These are phyloP conservation scores for Arctostaphylos glauca DNA, from an alignment of 148 eudicot species.

Conservation along the genomic window DNA sequence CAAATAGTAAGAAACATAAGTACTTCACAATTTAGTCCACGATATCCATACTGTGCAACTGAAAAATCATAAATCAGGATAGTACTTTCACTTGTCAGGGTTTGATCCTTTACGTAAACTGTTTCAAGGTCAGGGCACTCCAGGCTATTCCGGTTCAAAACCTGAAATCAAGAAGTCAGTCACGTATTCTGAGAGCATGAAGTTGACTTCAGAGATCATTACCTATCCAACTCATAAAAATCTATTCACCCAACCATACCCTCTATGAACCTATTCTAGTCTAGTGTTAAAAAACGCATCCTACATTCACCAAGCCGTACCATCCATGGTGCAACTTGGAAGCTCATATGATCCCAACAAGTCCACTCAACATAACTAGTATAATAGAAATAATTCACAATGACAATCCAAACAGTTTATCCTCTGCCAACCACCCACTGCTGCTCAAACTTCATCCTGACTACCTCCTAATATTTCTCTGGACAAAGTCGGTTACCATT, in stretches of 20 bases:
- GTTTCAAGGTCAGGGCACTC: slow-evolving; percentile 75
- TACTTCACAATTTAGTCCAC: background rate
- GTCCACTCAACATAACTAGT: background rate
- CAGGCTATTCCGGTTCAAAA: slow-evolving; percentile 52
- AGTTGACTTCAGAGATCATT: background rate
- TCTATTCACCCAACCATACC: background rate
- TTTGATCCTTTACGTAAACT: slow-evolving; percentile 71
- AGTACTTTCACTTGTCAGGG: slow-evolving; percentile 76
- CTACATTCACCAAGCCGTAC: background rate
- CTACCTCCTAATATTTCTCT: slow-evolving; percentile 2
- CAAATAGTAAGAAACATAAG: slow-evolving; percentile 12
- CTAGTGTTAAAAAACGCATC: background rate
- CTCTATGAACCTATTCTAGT: background rate
- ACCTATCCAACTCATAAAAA: background rate
- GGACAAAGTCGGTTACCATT: background rate
- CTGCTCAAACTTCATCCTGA: slow-evolving; percentile 1
- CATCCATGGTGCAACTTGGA: background rate
- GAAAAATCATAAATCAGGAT: background rate
- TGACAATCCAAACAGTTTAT: background rate
- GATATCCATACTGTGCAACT: background rate
- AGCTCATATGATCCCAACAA: background rate
- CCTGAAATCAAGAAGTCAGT: slow-evolving; percentile 44
- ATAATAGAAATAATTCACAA: slow-evolving; percentile 1
- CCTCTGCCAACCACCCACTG: background rate
- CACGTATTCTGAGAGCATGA: background rate